A percentile compares a stretch with the other conserved stretches of the same genome.
Evolutionary conservation across 768 basidiomycete genomes (phyloP).

Genomic region (Pleurotus platypus): DNA sequence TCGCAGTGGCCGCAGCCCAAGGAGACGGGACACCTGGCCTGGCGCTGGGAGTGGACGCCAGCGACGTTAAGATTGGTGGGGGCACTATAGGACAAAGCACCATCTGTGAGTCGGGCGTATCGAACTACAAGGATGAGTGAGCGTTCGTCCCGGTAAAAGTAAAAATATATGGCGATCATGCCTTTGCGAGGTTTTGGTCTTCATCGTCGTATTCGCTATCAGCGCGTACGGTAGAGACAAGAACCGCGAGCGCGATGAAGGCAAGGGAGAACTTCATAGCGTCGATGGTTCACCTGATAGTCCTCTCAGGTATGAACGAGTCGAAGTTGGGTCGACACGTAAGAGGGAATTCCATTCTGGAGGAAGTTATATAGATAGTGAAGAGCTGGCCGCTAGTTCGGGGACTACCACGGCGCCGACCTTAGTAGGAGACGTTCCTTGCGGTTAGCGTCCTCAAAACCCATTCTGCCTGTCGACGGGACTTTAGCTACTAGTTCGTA

Average conservation of each 20-base stretch:
- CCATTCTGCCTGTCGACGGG: too few species aligned
- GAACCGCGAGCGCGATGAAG: slow-evolving; percentile 1
- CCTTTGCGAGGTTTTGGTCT: background rate
- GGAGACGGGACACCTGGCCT: background rate
- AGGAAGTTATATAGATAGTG: too few species aligned
- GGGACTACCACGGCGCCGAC: too few species aligned
- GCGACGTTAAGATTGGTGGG: background rate
- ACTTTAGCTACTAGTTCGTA: too few species aligned
- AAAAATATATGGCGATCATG: background rate
- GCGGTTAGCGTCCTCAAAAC: too few species aligned
- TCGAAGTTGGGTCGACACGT: too few species aligned
- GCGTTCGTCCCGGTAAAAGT: background rate
- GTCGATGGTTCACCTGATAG: background rate
- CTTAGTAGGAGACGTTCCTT: too few species aligned
- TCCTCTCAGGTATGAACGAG: too few species aligned
- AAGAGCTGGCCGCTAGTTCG: too few species aligned
- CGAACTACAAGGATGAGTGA: background rate
- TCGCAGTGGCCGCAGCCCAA: background rate
- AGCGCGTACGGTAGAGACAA: background rate
- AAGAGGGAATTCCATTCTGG: too few species aligned
- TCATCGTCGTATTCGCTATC: background rate
- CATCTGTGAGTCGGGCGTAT: background rate
- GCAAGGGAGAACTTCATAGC: slow-evolving; percentile 1
- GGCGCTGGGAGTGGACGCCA: background rate
- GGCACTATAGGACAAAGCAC: background rate